These are phyloP conservation scores for Fagopyrum tataricum DNA, from an alignment of 148 eudicot species.

Conservation along the genomic window DNA sequence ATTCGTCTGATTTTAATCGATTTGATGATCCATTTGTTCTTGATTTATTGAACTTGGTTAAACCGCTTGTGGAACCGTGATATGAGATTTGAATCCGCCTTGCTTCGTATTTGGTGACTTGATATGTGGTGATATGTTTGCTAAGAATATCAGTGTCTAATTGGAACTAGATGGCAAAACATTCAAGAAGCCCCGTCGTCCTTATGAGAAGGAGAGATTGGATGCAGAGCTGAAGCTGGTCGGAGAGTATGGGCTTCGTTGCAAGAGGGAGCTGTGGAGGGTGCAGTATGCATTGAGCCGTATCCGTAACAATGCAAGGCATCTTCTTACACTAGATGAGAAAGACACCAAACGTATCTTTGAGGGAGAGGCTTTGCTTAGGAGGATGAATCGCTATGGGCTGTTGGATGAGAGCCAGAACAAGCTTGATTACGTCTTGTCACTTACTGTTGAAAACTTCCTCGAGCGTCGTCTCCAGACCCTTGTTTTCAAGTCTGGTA, in stretches of 20 bases:
- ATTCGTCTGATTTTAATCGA: no score
- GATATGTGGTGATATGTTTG: neutral
- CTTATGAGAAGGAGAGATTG: constrained; percentile 65
- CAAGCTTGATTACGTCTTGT: constrained; percentile 71
- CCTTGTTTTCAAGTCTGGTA: constrained; percentile 63
- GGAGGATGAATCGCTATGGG: constrained; percentile 60
- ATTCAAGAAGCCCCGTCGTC: constrained; percentile 73
- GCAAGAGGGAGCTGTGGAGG: constrained; percentile 74
- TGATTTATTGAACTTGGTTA: no score
- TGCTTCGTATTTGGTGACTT: no score
- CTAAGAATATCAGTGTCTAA: neutral
- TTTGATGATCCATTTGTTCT: no score
- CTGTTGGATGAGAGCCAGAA: constrained; percentile 58
- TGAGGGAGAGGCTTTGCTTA: constrained; percentile 66
- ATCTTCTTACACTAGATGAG: constrained; percentile 59
- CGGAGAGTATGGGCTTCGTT: constrained; percentile 63
- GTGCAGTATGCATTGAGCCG: constrained; percentile 62
- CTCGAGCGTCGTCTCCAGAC: constrained; percentile 70
- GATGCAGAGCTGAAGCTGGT: constrained; percentile 69
- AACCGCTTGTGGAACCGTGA: no score
- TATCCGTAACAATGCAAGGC: constrained; percentile 57
- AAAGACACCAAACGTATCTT: constrained; percentile 65
- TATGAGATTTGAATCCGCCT: no score
- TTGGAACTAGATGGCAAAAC: constrained; percentile 47
- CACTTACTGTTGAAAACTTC: constrained; percentile 64